Conservation (phyloP, 192 early-diverging fungal genomes). For the Coemansia sp. region DNA sequence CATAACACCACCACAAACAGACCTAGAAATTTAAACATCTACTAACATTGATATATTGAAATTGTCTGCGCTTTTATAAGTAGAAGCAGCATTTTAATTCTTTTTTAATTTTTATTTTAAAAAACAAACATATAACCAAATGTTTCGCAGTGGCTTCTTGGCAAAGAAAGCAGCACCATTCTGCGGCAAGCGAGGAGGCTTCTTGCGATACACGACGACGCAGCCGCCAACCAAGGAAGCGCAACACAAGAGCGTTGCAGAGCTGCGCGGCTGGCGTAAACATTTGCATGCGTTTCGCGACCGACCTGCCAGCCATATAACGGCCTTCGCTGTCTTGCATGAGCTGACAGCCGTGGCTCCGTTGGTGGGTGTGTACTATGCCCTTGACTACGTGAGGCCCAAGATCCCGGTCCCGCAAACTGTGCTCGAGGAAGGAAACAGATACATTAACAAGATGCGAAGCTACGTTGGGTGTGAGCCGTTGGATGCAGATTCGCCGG, state of each 20-base stretch:
- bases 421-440: constrained; percentile 59
- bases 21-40: too few species aligned
- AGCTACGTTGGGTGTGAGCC: constrained; percentile 49
- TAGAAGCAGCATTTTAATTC: too few species aligned
- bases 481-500: constrained; percentile 42
- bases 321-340: constrained; percentile 80
- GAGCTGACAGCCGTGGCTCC: constrained; percentile 87
- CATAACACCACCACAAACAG: too few species aligned
- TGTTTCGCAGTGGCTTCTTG: neutral
- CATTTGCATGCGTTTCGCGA: constrained; percentile 57
- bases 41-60: too few species aligned
- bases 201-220: neutral
- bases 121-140: too few species aligned
- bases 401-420: constrained; percentile 68
- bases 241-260: neutral
- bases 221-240: neutral
- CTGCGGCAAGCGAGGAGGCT: neutral
- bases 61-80: too few species aligned
- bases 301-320: constrained; percentile 68
- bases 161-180: neutral
- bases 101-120: too few species aligned
- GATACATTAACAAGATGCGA: constrained; percentile 60
- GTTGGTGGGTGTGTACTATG: constrained; percentile 71
- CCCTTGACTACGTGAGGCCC: constrained; percentile 56
- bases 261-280: constrained; percentile 17